Evolutionary conservation across 305 asterid genomes (phyloP).

Genomic region (Ajuga reptans): DNA sequence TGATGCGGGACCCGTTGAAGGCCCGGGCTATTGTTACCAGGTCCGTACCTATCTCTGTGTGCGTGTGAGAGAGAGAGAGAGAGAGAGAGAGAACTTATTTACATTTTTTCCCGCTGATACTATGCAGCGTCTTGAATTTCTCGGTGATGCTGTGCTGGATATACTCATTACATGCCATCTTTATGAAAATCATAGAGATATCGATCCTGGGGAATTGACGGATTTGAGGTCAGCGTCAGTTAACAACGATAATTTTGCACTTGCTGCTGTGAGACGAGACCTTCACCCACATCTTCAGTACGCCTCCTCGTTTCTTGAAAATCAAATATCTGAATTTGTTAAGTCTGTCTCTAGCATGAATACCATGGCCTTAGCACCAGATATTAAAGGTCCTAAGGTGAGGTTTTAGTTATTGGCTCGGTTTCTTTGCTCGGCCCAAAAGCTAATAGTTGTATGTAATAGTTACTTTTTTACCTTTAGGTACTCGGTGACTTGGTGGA

Average conservation of each 20-base stretch:
- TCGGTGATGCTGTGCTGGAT: conserved; percentile 92
- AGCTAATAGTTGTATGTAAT: too few species aligned
- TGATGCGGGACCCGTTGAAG: conserved; percentile 38
- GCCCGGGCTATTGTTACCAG: conserved; percentile 53
- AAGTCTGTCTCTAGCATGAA: conserved; percentile 40
- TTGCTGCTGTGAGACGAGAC: conserved; percentile 57
- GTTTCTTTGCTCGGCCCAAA: too few species aligned
- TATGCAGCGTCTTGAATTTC: conserved; percentile 90
- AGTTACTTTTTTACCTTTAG: too few species aligned
- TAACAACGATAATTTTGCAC: conserved; percentile 75
- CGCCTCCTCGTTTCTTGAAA: conserved; percentile 39
- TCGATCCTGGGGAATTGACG: conserved; percentile 89
- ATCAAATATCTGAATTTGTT: conserved; percentile 50
- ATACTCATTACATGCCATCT: conserved; percentile 69
- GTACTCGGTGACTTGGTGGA: conserved; percentile 93
- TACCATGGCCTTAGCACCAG: conserved; percentile 39
- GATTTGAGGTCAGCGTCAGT: conserved; percentile 93
- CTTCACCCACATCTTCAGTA: conserved; percentile 75
- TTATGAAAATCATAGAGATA: conserved; percentile 54
- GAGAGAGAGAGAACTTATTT: not conserved
- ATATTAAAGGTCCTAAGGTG: conserved; percentile 75
- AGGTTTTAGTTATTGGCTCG: conserved; percentile 7
- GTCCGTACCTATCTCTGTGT: conserved; percentile 23
- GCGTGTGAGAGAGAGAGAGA: too few species aligned
- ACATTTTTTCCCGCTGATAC: conserved; percentile 13